Conservation (phyloP, 2,329 filamentous ascomycete species). For the Colletotrichum gloeosporioides region DNA sequence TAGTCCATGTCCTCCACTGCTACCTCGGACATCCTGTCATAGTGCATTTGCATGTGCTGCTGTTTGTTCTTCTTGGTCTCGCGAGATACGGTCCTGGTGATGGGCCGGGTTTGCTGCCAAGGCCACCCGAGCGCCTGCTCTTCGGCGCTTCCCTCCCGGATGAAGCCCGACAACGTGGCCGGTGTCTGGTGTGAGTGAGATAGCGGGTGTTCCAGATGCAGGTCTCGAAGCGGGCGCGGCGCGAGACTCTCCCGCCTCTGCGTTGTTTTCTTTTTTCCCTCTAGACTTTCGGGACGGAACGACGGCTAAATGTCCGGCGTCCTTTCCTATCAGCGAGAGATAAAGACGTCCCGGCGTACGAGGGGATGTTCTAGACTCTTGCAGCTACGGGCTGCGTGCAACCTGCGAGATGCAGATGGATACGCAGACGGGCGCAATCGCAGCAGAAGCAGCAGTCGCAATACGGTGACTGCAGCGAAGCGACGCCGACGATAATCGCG, state of each 20-base stretch:
- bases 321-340: background rate
- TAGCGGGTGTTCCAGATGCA: background rate
- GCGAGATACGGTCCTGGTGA: background rate
- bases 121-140: background rate
- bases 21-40: background rate
- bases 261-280: background rate
- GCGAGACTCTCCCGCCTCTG: background rate
- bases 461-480: background rate
- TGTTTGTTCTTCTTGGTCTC: background rate
- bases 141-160: background rate
- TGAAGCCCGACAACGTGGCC: conserved; percentile 4
- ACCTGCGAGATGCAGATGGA: background rate
- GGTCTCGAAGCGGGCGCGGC: background rate
- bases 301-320: background rate
- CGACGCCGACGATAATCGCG: background rate
- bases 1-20: background rate
- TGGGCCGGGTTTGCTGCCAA: background rate
- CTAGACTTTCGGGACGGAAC: background rate
- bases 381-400: background rate
- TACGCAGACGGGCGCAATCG: background rate
- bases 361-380: background rate
- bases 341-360: background rate
- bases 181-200: background rate
- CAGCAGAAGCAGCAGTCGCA: background rate
- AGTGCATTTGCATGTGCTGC: background rate